Evolutionary conservation across 306 rosid genomes (phyloP), one percentile per base, ranked within the genome.

Genomic region (Casuarina equisetifolia): DNA sequence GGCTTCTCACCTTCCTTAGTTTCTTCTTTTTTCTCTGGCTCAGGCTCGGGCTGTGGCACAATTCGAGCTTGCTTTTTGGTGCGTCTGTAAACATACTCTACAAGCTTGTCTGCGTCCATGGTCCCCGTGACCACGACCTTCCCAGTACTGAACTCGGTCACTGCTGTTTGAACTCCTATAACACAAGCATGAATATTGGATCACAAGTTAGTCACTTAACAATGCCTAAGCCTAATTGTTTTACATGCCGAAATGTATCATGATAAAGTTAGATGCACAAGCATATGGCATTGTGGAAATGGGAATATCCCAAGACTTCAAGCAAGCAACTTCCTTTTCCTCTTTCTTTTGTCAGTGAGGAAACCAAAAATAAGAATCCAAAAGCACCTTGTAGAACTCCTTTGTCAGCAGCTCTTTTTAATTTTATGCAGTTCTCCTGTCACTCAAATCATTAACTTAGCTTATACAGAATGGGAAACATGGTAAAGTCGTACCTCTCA

Each of bases 41-140:
- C 80, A 0, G 87, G 81, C 74, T 82, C 91, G 8, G 93, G 96
- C 55, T 90, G 93, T 0, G 94, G 97, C 2, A 90, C 89, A 54
- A 94, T 94, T 53, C 84, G 85, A 51, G 97, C 98, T 81, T 88
- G 97, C 79, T 94, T 94, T 80, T 85, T 92, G 45, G 98, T 94
- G 73, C 96, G 83, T 81, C 94, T 86, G 12, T 94, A 90, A 2
- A 94, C 96, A 68, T 94, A 94, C 2, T 92, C 96, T 17, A 94
- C 98, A 55, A 94, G 90, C 85, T 90, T 89, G 70, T 89, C 79
- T 70, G 83, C 97, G 78, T 94, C 94, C 96, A 94, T 94, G 3
- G 92, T 92, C 17, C 98, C 97, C 10, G 87, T 92, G 76, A 92
- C 97, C 1, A 52, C 74, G 66, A 94, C 97, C 82, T 90, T 94